phyloP scores from a whole-genome alignment of 1,284 basidiomycete species.

The Malassezia restricta region DNA sequence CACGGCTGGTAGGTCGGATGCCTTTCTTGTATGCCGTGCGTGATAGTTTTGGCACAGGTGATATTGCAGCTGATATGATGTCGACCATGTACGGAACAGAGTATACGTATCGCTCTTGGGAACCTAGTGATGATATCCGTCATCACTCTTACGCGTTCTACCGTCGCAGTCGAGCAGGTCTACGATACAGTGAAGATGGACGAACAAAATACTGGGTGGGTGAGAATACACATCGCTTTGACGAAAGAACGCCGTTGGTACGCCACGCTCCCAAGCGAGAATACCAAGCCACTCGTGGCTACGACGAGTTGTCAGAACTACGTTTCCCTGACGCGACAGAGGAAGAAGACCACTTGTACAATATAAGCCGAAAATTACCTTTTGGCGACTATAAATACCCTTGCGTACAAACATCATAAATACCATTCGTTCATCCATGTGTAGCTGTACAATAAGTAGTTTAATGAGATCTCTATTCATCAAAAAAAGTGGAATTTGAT shows the following conservation, averaged over 20 bases:
- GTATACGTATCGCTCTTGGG: conserved; percentile 88
- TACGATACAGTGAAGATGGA: conserved; percentile 79
- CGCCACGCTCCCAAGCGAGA: conserved; percentile 14
- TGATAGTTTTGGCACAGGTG: conserved; percentile 61
- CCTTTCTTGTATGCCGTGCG: conserved; percentile 58
- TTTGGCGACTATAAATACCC: conserved; percentile 91
- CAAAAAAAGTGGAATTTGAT: neutral
- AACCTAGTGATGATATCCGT: conserved; percentile 82
- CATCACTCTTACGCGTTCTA: conserved; percentile 50
- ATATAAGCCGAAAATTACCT: conserved; percentile 59
- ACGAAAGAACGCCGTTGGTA: conserved; percentile 29
- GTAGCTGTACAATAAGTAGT: too few relatives aligned
- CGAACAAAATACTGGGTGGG: conserved; percentile 51
- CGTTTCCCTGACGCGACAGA: conserved; percentile 55
- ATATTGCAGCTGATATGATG: conserved; percentile 75
- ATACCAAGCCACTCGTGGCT: conserved; percentile 3
- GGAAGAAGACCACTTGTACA: conserved; percentile 59
- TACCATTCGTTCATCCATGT: neutral
- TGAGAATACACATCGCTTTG: conserved; percentile 19
- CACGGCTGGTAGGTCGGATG: conserved; percentile 28
- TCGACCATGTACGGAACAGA: conserved; percentile 73
- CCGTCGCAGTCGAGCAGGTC: conserved; percentile 50
- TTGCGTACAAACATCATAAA: conserved; percentile 1
- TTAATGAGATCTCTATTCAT: too few relatives aligned
- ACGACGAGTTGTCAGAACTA: conserved; percentile 3